Percentiles rank a stretch among this genome's conserved stretches.
phyloP scores from a whole-genome alignment of 140 eudicot genomes.

The Stevia rebaudiana region DNA sequence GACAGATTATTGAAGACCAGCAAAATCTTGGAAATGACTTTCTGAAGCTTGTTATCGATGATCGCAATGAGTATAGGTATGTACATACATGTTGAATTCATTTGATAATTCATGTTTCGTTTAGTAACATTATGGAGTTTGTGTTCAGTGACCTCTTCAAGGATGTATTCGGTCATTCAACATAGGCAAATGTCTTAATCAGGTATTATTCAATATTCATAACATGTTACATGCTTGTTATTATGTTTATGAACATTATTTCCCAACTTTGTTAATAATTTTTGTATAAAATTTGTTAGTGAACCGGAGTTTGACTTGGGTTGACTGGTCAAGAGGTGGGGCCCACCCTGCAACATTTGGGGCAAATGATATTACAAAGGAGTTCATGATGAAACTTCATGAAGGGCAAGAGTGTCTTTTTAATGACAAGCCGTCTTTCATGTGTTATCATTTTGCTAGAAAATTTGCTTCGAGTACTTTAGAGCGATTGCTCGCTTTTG shows the following conservation, averaged over 20 bases:
- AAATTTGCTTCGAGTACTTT: slow-evolving; percentile 38
- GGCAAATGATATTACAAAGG: slow-evolving; percentile 25
- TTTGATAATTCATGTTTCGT: not conserved
- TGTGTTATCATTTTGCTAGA: slow-evolving; percentile 36
- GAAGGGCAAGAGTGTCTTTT: slow-evolving; percentile 25
- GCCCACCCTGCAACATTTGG: slow-evolving; percentile 40
- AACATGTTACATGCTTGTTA: too few species aligned
- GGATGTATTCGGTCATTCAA: not conserved
- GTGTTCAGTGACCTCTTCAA: slow-evolving; percentile 7
- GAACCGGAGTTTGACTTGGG: slow-evolving; percentile 42
- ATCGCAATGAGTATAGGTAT: not conserved
- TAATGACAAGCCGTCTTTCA: slow-evolving; percentile 28
- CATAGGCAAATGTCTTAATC: not conserved
- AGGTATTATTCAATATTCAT: too few species aligned
- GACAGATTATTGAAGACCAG: slow-evolving; percentile 16
- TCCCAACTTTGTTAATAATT: slow-evolving; percentile 31
- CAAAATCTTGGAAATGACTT: slow-evolving; percentile 15
- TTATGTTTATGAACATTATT: slow-evolving; percentile 41
- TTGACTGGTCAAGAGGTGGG: slow-evolving; percentile 48
- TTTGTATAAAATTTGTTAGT: slow-evolving; percentile 22
- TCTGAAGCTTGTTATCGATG: slow-evolving; percentile 15
- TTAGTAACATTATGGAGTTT: not conserved
- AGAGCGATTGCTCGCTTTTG: slow-evolving; percentile 22
- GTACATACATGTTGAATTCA: not conserved
- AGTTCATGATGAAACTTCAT: slow-evolving; percentile 34